Evolutionary conservation across 768 basidiomycete genomes (phyloP).

Genomic region (Trametes villosa): DNA sequence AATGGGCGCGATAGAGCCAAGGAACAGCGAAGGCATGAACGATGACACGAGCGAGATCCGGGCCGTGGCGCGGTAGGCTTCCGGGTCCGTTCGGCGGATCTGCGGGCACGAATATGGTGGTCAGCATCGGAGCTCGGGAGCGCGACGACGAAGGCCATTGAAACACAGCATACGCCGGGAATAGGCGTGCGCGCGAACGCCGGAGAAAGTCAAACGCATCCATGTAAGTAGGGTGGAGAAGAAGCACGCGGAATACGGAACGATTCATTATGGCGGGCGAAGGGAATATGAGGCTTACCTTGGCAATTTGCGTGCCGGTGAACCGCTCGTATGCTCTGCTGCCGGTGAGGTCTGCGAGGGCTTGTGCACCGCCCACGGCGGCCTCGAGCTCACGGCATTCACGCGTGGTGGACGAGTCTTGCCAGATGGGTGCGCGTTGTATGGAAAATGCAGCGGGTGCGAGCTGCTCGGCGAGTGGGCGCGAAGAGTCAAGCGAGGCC

Average conservation of each 20-base stretch:
- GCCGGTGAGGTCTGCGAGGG: constrained; percentile 75
- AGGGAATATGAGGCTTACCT: constrained; percentile 46
- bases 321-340: constrained; percentile 88
- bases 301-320: constrained; percentile 83
- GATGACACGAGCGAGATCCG: constrained; percentile 83
- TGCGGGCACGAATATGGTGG: constrained; percentile 31
- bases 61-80: constrained; percentile 60
- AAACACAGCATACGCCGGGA: constrained; percentile 11
- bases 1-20: constrained; percentile 76
- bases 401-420: constrained; percentile 81
- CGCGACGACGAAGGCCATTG: neutral
- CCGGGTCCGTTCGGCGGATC: constrained; percentile 60
- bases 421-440: constrained; percentile 81
- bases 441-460: constrained; percentile 68
- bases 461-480: constrained; percentile 62
- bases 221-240: neutral
- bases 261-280: neutral
- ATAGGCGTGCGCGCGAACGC: constrained; percentile 11
- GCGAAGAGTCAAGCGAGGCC: constrained; percentile 52
- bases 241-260: constrained; percentile 8
- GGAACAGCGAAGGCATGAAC: constrained; percentile 82
- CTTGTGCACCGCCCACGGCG: constrained; percentile 69
- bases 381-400: constrained; percentile 75
- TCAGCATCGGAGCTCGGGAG: constrained; percentile 12
- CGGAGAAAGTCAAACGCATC: constrained; percentile 9